phyloP scores from a whole-genome alignment of 1,284 basidiomycete genomes.

The Flammula alnicola region DNA sequence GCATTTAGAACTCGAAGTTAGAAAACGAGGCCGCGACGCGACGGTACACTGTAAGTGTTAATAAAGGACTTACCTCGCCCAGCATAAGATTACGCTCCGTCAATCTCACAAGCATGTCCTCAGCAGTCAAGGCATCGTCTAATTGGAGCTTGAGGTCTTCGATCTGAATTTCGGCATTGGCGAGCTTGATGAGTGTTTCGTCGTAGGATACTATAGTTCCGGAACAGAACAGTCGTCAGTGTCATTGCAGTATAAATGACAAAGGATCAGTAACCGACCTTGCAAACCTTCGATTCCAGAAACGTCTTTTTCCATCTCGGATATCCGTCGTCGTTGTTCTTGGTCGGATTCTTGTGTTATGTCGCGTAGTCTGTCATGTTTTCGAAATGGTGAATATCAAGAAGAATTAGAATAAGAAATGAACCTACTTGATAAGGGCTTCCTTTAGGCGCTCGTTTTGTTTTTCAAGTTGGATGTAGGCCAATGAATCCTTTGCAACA shows the following conservation, averaged over 20 bases:
- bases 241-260: too few relatives aligned
- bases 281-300: conserved; percentile 71
- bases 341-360: conserved; percentile 86
- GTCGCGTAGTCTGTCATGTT: conserved; percentile 73
- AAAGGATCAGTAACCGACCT: conserved; percentile 53
- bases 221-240: too few relatives aligned
- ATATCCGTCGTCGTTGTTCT: conserved; percentile 81
- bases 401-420: background rate
- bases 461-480: conserved; percentile 92
- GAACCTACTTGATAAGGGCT: conserved; percentile 78
- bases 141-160: conserved; percentile 95
- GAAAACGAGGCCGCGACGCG: too few relatives aligned
- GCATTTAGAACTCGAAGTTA: background rate
- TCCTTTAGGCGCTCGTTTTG: conserved; percentile 96
- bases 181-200: conserved; percentile 75
- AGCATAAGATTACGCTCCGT: conserved; percentile 94
- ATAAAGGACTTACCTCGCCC: conserved; percentile 76
- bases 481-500: conserved; percentile 65
- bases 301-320: conserved; percentile 91
- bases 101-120: conserved; percentile 95
- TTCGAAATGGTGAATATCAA: conserved; percentile 8
- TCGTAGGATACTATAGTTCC: conserved; percentile 90
- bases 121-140: conserved; percentile 93
- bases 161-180: conserved; percentile 87
- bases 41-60: too few relatives aligned